A percentile compares a stretch with the other conserved stretches of the same genome.
Evolutionary conservation across 495 filamentous ascomycete species (phyloP).

Genomic region (Aspergillus carlsbadensis): DNA sequence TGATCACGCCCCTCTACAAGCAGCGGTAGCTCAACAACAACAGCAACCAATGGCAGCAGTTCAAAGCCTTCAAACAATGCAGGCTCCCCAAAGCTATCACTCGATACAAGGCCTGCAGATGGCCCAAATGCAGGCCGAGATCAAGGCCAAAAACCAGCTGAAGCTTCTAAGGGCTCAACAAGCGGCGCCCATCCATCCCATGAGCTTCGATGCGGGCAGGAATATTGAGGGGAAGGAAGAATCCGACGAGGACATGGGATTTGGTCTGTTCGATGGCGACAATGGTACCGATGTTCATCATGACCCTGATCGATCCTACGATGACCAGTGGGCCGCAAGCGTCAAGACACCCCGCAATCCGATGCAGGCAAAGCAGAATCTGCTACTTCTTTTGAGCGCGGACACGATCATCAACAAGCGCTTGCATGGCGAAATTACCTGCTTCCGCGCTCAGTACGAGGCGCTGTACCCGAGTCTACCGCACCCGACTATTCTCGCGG

Average conservation of each 20-base stretch:
- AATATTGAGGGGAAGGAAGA: not conserved
- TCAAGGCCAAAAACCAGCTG: no score
- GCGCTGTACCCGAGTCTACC: conserved; percentile 11
- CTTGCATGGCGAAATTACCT: conserved; percentile 13
- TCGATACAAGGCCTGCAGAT: no score
- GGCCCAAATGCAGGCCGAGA: no score
- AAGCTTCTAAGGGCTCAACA: no score
- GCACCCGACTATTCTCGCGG: conserved; percentile 5
- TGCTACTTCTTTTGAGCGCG: conserved; percentile 12
- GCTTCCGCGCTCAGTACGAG: conserved; percentile 14
- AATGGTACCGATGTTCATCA: not conserved
- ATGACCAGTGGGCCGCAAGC: not conserved
- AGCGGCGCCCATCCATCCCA: no score
- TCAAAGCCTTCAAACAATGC: no score
- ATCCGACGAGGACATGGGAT: conserved; percentile 7
- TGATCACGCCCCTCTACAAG: no score
- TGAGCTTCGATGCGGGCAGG: no score
- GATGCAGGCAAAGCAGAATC: conserved; percentile 16
- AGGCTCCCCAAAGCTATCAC: no score
- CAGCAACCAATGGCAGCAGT: no score
- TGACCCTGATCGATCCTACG: not conserved
- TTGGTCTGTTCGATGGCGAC: not conserved
- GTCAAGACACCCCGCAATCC: conserved; percentile 1
- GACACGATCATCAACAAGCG: conserved; percentile 13
- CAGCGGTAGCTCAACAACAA: no score